Conservation (phyloP, 345 rosid species). For the Aurinia saxatilis region DNA sequence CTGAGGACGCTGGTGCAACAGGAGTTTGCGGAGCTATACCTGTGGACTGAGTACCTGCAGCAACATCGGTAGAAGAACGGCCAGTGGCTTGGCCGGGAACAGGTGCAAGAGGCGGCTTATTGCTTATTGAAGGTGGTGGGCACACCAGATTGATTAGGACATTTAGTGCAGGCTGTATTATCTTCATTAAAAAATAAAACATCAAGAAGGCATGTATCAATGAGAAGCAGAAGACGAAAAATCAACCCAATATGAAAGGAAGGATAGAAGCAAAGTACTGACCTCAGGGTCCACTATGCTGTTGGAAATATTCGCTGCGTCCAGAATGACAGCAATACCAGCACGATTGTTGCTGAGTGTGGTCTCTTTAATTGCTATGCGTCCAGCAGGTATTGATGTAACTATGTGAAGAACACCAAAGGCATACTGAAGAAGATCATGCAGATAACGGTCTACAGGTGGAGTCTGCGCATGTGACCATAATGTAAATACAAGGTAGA, state of each 20-base stretch:
- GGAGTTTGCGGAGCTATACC: conserved; percentile 53
- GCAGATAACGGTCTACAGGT: conserved; percentile 91
- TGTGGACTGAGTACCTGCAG: conserved; percentile 34
- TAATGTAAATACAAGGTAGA: conserved; percentile 10
- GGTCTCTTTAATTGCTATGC: conserved; percentile 81
- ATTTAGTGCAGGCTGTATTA: conserved; percentile 89
- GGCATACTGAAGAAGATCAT: conserved; percentile 95
- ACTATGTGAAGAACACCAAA: conserved; percentile 92
- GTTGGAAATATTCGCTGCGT: conserved; percentile 78
- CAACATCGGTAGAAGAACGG: conserved; percentile 36
- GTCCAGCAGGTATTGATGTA: conserved; percentile 73
- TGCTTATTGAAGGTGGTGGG: conserved; percentile 97
- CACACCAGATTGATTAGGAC: conserved; percentile 94
- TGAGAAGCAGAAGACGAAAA: conserved; percentile 13
- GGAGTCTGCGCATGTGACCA: conserved; percentile 62
- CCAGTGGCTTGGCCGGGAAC: conserved; percentile 36
- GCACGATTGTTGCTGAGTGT: conserved; percentile 83
- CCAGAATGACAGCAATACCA: conserved; percentile 89
- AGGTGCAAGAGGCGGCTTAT: conserved; percentile 48
- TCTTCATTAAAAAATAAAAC: conserved; percentile 43
- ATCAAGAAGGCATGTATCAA: conserved; percentile 4
- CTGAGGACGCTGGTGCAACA: conserved; percentile 47
- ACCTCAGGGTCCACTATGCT: conserved; percentile 96
- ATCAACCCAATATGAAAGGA: conserved; percentile 10
- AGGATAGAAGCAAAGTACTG: conserved; percentile 5